Base-by-base conservation (phyloP, 148 eudicot species). In the Heliosperma pusillum region DNA sequence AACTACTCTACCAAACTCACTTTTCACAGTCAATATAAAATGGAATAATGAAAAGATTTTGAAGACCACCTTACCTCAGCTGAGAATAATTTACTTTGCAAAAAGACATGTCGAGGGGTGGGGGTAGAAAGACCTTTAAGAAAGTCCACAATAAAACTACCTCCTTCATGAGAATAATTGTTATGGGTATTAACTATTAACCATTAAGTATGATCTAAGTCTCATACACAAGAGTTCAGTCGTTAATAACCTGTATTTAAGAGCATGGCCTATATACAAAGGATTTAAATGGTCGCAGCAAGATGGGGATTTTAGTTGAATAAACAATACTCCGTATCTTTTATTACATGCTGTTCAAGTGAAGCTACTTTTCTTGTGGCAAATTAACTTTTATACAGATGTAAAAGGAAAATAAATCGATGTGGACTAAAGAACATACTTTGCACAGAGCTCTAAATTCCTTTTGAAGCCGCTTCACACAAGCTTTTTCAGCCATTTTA, bases 381-480 rank as follows among this genome's bases (percentile, higher is more conserved):
- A 66, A 17, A 66, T 22, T 8, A 33, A 30, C 69, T 33, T 66
- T 1, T 33, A 33, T 4, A 15, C 17, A 30, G 26, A 66, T 17
- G 67, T 19, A 12, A 29, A 55, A 50, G n/a, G 69, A 79, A 36
- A 27, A 25, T 7, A 57, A 33, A 74, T 16, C 9, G 25, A 57
- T 16, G 64, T 22, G 15, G 42, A 26, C n/a, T 10, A 75, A 58
- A 61, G 50, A 19, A 67, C 89, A 59, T 84, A 90, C 96, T 82
- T 87, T 85, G 83, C 96, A 85, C 2, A 90, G 87, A 53, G 90
- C 90, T 79, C 89, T 85, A 47, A 84, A 88, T 74, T 90, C 96
- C 84, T 90, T 90, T 64, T 90, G 96, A 68, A 90, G 92, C 27
- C 96, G 92, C 77, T 87, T 90, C 58, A 90, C 89, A 79, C 96